Evolutionary conservation across 768 basidiomycete species (phyloP).

Genomic region (Tephrocybe sp.): DNA sequence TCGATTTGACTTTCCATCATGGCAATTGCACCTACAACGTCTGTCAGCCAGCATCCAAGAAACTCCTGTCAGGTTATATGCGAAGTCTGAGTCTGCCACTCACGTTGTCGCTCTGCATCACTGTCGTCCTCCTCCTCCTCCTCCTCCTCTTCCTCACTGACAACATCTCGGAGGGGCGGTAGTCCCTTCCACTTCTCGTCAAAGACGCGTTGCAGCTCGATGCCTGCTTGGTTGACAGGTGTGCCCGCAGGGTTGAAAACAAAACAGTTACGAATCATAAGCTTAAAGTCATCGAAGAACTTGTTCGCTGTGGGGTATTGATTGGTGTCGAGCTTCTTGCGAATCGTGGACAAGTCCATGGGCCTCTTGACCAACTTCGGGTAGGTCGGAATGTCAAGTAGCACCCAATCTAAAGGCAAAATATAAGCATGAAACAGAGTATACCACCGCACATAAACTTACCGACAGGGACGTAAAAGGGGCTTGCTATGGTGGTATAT

Average conservation of each 20-base stretch:
- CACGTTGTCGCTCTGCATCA: conserved; percentile 71
- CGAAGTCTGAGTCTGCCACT: conserved; percentile 26
- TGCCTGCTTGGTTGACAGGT: conserved; percentile 83
- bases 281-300: conserved; percentile 89
- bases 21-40: conserved; percentile 61
- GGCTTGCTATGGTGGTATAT: conserved; percentile 67
- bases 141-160: conserved; percentile 65
- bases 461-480: conserved; percentile 96
- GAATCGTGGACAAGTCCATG: conserved; percentile 93
- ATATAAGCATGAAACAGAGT: conserved; percentile 9
- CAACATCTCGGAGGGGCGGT: conserved; percentile 56
- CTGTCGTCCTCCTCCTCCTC: conserved; percentile 68
- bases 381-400: conserved; percentile 81
- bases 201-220: conserved; percentile 83
- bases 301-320: conserved; percentile 78
- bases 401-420: conserved; percentile 61
- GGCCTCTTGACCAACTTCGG: conserved; percentile 88
- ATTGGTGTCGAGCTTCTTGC: conserved; percentile 74
- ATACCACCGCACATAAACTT: conserved; percentile 30
- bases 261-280: conserved; percentile 95
- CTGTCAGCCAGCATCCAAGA: conserved; percentile 22
- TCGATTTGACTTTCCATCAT: conserved; percentile 83
- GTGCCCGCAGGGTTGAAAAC: conserved; percentile 89
- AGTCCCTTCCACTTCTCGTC: conserved; percentile 89
- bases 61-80: conserved; percentile 5